Conservation (phyloP, 2,329 filamentous ascomycete species). For the Arachnomyces sp. region DNA sequence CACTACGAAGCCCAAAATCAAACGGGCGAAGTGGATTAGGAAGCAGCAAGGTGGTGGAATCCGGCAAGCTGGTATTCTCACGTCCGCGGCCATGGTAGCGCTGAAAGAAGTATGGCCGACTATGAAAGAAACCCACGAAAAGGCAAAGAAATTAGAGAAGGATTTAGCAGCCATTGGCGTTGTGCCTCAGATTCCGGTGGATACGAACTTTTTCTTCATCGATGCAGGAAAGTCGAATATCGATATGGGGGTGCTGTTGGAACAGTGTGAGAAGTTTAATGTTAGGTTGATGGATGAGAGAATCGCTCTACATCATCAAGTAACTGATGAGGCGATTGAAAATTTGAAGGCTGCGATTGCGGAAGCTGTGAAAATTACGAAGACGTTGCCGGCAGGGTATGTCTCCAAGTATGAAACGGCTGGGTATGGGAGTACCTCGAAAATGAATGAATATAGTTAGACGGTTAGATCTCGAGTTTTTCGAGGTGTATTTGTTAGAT, state of each 20-base stretch:
- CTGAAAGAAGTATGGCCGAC: slow-evolving; percentile 18
- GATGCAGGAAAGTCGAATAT: slow-evolving; percentile 15
- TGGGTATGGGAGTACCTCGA: slow-evolving; percentile 19
- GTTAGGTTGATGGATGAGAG: slow-evolving; percentile 20
- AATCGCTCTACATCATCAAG: slow-evolving; percentile 22
- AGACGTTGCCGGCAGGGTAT: slow-evolving; percentile 13
- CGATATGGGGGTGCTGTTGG: slow-evolving; percentile 18
- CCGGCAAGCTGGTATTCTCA: slow-evolving; percentile 46
- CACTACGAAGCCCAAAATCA: slow-evolving; percentile 44
- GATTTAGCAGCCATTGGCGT: slow-evolving; percentile 36
- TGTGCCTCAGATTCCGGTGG: slow-evolving; percentile 36
- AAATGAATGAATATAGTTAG: slow-evolving; percentile 22
- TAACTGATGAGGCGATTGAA: slow-evolving; percentile 25
- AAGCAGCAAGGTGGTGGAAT: slow-evolving; percentile 70
- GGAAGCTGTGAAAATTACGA: slow-evolving; percentile 16
- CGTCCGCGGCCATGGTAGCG: slow-evolving; percentile 17
- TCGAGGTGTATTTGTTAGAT: neutral
- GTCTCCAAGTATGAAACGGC: slow-evolving; percentile 9
- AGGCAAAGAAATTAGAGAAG: slow-evolving; percentile 14
- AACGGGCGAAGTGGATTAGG: slow-evolving; percentile 57
- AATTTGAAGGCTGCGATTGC: slow-evolving; percentile 18
- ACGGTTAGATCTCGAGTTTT: neutral
- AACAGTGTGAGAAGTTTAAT: slow-evolving; percentile 17
- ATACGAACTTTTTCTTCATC: slow-evolving; percentile 22
- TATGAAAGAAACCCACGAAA: slow-evolving; percentile 17